Evolutionary conservation across 2,329 filamentous ascomycete species (phyloP).

Genomic region (Aspergillus texensis): DNA sequence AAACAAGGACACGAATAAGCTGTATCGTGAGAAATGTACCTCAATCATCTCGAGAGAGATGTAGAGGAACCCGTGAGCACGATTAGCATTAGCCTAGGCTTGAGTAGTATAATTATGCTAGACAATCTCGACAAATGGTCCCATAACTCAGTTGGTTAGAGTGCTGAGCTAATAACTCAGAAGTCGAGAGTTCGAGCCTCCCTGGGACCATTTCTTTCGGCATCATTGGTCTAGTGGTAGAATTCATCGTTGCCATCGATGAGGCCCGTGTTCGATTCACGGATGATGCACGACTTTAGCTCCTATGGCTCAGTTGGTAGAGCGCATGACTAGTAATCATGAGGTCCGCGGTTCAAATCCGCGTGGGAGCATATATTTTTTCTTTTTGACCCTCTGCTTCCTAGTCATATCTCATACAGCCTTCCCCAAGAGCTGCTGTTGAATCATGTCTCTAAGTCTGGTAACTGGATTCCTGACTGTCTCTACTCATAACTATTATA

Average conservation of each 20-base stretch:
- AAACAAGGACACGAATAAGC: neutral
- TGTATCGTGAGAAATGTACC: neutral
- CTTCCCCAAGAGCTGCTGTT: too few species aligned
- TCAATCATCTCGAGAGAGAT: neutral
- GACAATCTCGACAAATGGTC: neutral
- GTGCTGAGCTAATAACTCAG: conserved; percentile 6
- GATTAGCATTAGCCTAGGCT: fast-evolving
- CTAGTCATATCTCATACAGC: too few species aligned
- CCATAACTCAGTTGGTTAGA: conserved; percentile 6
- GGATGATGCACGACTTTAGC: conserved; percentile 38
- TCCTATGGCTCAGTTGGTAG: conserved; percentile 6
- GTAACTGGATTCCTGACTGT: too few species aligned
- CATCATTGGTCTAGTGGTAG: conserved; percentile 48
- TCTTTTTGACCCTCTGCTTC: too few species aligned
- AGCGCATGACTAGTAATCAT: conserved; percentile 6
- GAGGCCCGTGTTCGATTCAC: conserved; percentile 50
- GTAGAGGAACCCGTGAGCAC: neutral
- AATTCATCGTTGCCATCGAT: conserved; percentile 48
- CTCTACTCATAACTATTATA: too few species aligned
- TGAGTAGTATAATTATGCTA: neutral
- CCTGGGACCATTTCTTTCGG: conserved; percentile 9
- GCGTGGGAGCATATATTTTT: neutral
- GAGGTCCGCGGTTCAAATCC: conserved; percentile 5
- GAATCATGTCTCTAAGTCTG: too few species aligned
- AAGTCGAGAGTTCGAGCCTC: conserved; percentile 7